These are phyloP conservation scores for Saccharomyces pastorianus DNA, from an alignment of 1,139 yeast species.

Conservation along the genomic window DNA sequence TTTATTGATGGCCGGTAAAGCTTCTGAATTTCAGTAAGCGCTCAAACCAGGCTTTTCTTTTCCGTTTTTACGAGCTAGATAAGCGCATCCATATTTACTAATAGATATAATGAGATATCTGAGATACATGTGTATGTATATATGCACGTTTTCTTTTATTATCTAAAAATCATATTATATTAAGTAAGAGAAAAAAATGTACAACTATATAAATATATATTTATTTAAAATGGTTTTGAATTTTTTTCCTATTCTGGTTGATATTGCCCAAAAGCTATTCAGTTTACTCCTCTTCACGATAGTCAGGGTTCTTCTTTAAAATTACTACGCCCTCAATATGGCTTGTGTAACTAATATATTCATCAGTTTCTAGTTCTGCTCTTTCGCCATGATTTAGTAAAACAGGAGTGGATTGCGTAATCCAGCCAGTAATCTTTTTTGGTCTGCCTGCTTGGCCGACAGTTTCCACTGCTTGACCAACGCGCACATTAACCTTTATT, in stretches of 20 bases:
- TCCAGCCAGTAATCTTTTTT: slow-evolving; percentile 98
- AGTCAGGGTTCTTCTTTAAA: slow-evolving; percentile 82
- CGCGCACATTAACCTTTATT: slow-evolving; percentile 89
- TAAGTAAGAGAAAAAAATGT: not conserved
- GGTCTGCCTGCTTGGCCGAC: slow-evolving; percentile 99
- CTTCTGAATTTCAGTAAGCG: slow-evolving; percentile 56
- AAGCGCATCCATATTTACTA: not conserved
- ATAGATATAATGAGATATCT: not conserved
- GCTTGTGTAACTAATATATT: slow-evolving; percentile 74
- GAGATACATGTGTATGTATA: not conserved
- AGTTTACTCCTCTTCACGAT: slow-evolving; percentile 58
- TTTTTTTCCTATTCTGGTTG: not conserved
- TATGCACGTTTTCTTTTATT: not conserved
- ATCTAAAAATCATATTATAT: not conserved
- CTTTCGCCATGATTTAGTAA: slow-evolving; percentile 88
- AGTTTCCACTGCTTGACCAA: slow-evolving; percentile 97
- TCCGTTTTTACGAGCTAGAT: not conserved
- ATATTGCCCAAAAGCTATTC: slow-evolving; percentile 11
- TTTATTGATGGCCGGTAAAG: slow-evolving; percentile 92
- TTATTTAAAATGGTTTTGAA: not conserved
- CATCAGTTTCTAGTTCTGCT: slow-evolving; percentile 88
- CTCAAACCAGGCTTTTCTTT: not conserved
- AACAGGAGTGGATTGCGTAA: slow-evolving; percentile 96
- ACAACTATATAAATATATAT: not conserved
- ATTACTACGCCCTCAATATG: slow-evolving; percentile 91